Conservation (phyloP, 2,329 filamentous ascomycete species). For the Alternaria sp. region DNA sequence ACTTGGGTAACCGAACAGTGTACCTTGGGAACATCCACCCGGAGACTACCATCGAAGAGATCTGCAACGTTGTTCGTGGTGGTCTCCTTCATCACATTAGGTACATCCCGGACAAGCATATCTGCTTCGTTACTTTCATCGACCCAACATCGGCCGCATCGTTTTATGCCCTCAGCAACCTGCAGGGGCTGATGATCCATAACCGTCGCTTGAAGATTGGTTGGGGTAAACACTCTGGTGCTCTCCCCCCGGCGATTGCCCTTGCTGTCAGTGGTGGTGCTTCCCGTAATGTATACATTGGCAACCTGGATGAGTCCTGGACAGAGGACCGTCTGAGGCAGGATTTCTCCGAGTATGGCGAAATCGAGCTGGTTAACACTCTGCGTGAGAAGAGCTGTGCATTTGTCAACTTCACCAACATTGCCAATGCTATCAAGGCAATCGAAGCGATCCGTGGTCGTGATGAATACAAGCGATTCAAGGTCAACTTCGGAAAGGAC, state of each 20-base stretch:
- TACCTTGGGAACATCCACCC: conserved; percentile 99
- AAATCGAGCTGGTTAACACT: conserved; percentile 97
- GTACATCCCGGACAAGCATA: conserved; percentile 99
- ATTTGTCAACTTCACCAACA: conserved; percentile 99
- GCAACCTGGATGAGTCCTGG: conserved; percentile 97
- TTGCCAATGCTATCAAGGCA: conserved; percentile 98
- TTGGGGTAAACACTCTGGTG: conserved; percentile 99
- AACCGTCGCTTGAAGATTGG: conserved; percentile 98
- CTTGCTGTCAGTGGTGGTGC: conserved; percentile 95
- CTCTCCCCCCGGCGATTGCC: conserved; percentile 93
- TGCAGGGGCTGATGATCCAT: conserved; percentile 99
- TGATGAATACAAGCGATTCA: conserved; percentile 98
- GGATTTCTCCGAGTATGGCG: conserved; percentile 96
- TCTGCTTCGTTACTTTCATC: conserved; percentile 99
- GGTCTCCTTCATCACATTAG: conserved; percentile 97
- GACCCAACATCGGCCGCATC: conserved; percentile 97
- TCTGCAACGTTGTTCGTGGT: conserved; percentile 97
- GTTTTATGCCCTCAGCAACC: conserved; percentile 96
- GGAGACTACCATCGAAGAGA: conserved; percentile 98
- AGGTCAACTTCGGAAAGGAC: conserved; percentile 99
- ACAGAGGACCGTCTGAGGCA: conserved; percentile 94
- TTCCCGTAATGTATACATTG: conserved; percentile 98
- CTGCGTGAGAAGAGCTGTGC: conserved; percentile 98
- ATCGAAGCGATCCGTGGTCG: conserved; percentile 95
- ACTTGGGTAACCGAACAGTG: conserved; percentile 95